These are phyloP conservation scores for Kokia cookei DNA, from an alignment of 441 rosid genomes.

Conservation along the genomic window DNA sequence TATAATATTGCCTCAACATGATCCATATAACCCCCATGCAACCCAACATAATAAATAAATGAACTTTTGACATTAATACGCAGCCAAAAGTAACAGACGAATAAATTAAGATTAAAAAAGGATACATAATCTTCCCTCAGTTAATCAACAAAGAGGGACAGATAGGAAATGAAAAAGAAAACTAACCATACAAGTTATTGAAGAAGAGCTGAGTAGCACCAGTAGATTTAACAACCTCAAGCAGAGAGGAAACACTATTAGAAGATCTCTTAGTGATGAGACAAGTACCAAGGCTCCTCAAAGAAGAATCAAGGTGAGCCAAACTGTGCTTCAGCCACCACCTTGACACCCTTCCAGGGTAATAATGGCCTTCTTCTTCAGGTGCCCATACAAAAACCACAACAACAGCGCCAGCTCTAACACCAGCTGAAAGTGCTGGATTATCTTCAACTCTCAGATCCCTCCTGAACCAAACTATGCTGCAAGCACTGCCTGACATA, in stretches of 20 bases:
- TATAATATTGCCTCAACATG: slow-evolving; percentile 11
- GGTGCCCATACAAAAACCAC: slow-evolving; percentile 89
- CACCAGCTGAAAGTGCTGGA: slow-evolving; percentile 92
- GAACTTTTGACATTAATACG: not conserved
- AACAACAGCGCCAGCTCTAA: slow-evolving; percentile 86
- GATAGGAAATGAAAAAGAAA: not conserved
- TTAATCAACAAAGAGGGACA: not conserved
- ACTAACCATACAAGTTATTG: slow-evolving; percentile 94
- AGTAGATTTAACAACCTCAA: slow-evolving; percentile 71
- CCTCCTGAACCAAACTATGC: slow-evolving; percentile 98
- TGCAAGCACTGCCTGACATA: slow-evolving; percentile 48
- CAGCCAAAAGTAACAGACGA: not conserved
- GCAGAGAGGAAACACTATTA: slow-evolving; percentile 75
- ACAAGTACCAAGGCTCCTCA: slow-evolving; percentile 78
- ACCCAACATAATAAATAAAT: slow-evolving; percentile 2
- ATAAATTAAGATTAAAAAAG: not conserved
- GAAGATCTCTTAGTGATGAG: slow-evolving; percentile 84
- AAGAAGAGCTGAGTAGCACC: slow-evolving; percentile 95
- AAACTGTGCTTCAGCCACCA: slow-evolving; percentile 99
- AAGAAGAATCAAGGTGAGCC: slow-evolving; percentile 81
- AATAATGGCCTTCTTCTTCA: slow-evolving; percentile 82
- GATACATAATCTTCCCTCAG: not conserved
- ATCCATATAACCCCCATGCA: slow-evolving; percentile 12
- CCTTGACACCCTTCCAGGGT: slow-evolving; percentile 94
- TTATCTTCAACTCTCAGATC: slow-evolving; percentile 98